Evolutionary conservation across 2,329 filamentous ascomycete genomes (phyloP).

Genomic region (Aspergillus japonicus): DNA sequence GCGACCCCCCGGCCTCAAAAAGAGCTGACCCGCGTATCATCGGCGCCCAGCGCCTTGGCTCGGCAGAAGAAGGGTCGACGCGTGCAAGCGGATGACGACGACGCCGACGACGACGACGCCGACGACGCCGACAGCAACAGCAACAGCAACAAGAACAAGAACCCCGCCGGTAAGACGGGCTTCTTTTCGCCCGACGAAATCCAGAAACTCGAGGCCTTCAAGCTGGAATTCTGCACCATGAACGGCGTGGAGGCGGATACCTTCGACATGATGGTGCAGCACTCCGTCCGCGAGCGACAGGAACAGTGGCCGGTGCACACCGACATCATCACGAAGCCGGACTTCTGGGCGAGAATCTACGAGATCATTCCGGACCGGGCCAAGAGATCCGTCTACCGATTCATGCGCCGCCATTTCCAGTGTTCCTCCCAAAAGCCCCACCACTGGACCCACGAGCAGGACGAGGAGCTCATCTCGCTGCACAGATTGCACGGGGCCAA

Average conservation of each 20-base stretch:
- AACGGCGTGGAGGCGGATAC: conserved; percentile 20
- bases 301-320: conserved; percentile 25
- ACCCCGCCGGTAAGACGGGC: conserved; percentile 21
- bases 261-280: conserved; percentile 38
- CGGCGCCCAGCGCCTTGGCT: background rate
- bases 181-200: conserved; percentile 35
- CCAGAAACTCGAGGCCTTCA: conserved; percentile 31
- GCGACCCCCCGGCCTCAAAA: background rate
- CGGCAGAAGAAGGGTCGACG: conserved; percentile 1
- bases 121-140: too few relatives aligned
- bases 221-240: conserved; percentile 35
- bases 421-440: conserved; percentile 36
- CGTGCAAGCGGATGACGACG: conserved; percentile 5
- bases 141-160: too few relatives aligned
- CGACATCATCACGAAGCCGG: conserved; percentile 24
- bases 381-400: conserved; percentile 40
- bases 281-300: conserved; percentile 27
- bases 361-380: conserved; percentile 37
- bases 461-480: conserved; percentile 40
- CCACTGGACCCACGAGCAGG: conserved; percentile 42
- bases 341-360: conserved; percentile 40
- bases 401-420: conserved; percentile 46
- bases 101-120: too few relatives aligned
- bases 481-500: conserved; percentile 34
- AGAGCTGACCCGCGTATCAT: background rate